A percentile compares a stretch with the other conserved stretches of the same genome.
phyloP scores from a whole-genome alignment of 352 stramenopile genomes.

The Discostella stelligera region DNA sequence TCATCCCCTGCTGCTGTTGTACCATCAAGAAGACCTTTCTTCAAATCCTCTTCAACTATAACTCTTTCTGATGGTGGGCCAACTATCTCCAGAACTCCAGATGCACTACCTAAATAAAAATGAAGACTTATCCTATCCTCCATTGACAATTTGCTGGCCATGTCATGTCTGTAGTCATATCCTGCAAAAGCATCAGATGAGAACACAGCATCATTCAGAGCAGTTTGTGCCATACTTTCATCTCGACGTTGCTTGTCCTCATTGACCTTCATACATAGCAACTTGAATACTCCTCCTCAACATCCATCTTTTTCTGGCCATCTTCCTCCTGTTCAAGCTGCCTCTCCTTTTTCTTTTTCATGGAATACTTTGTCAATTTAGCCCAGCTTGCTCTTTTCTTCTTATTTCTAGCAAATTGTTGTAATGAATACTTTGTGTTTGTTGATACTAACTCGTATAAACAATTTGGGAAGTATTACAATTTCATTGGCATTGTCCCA shows the following conservation, averaged over 20 bases:
- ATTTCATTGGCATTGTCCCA: neutral
- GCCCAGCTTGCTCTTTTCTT: neutral
- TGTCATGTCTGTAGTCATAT: too few relatives aligned
- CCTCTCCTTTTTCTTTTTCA: neutral
- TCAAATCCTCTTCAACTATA: neutral
- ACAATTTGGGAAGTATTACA: neutral
- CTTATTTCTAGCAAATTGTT: neutral
- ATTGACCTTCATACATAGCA: too few relatives aligned
- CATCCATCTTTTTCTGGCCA: too few relatives aligned
- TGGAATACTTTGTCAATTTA: neutral
- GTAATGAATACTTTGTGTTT: neutral
- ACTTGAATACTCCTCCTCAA: too few relatives aligned
- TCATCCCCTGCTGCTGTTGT: neutral
- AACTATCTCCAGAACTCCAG: too few relatives aligned
- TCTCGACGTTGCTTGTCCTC: too few relatives aligned
- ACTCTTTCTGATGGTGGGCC: neutral
- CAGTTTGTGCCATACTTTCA: too few relatives aligned
- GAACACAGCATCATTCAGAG: too few relatives aligned
- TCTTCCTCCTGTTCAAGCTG: neutral
- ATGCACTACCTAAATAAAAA: too few relatives aligned
- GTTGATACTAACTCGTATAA: neutral
- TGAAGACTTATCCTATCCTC: too few relatives aligned
- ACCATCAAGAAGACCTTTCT: neutral
- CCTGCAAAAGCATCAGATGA: too few relatives aligned
- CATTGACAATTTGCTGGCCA: too few relatives aligned